phyloP scores from a whole-genome alignment of 805 yeast genomes.

The Candida awuae region DNA sequence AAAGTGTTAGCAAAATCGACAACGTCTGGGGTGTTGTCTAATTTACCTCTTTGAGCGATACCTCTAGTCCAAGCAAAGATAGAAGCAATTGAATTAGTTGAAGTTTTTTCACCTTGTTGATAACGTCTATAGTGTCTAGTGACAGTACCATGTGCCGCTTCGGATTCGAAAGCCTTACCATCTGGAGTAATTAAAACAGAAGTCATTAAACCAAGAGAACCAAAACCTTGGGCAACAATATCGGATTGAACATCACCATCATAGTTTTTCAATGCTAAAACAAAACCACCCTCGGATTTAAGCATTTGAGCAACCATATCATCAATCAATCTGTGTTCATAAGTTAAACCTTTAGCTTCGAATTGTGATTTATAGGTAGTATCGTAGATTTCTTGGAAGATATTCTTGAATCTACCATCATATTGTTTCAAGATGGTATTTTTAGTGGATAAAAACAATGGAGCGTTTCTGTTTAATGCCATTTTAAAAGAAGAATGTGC shows the following conservation, averaged over 20 bases:
- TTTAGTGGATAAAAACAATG: constrained; percentile 64
- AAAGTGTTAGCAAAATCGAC: constrained; percentile 56
- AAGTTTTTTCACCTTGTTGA: constrained; percentile 75
- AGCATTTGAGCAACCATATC: constrained; percentile 89
- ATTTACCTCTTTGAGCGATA: constrained; percentile 69
- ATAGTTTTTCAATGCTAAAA: constrained; percentile 74
- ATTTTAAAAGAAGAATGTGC: constrained; percentile 74
- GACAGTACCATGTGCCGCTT: constrained; percentile 85
- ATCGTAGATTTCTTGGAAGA: constrained; percentile 62
- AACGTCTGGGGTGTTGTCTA: constrained; percentile 66
- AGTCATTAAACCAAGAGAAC: constrained; percentile 78
- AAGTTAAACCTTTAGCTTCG: constrained; percentile 55
- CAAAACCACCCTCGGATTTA: constrained; percentile 75
- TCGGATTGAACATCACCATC: constrained; percentile 85
- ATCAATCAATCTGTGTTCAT: constrained; percentile 76
- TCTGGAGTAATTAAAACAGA: constrained; percentile 78
- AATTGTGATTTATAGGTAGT: constrained; percentile 47
- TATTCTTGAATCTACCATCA: constrained; percentile 78
- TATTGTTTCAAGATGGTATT: constrained; percentile 76
- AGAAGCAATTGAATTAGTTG: constrained; percentile 79
- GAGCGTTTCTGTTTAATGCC: constrained; percentile 57
- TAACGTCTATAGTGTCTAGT: constrained; percentile 80
- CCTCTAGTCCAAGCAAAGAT: constrained; percentile 88
- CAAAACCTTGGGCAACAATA: constrained; percentile 82
- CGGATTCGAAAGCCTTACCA: constrained; percentile 79